Evolutionary conservation across 495 filamentous ascomycete species (phyloP).

Genomic region (Xylaria acuta): DNA sequence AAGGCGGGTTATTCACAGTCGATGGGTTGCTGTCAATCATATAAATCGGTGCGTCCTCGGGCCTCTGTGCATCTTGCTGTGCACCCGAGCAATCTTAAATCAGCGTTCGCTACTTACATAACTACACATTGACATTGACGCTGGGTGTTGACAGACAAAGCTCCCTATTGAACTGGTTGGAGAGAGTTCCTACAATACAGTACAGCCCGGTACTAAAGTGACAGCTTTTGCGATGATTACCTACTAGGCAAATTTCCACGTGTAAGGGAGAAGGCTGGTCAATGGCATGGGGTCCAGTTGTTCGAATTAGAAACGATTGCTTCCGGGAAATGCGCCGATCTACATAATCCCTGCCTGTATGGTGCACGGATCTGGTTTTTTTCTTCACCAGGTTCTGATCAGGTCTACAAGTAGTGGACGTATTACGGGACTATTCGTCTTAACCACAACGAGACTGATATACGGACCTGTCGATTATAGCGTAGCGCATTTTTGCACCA

Average conservation of each 20-base stretch:
- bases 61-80: constrained; percentile 2
- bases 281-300: not conserved
- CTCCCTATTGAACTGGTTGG: not conserved
- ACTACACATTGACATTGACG: not conserved
- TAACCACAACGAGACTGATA: constrained; percentile 2
- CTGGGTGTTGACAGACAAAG: not conserved
- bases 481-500: not conserved
- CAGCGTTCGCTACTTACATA: not conserved
- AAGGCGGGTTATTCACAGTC: not conserved
- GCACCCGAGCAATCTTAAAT: constrained; percentile 21
- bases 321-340: constrained; percentile 45
- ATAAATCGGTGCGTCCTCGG: not conserved
- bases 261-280: not conserved
- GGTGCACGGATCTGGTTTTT: constrained; percentile 10
- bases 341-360: constrained; percentile 39
- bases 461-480: not conserved
- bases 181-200: not conserved
- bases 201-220: not conserved
- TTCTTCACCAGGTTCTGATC: not conserved
- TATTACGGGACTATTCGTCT: not conserved
- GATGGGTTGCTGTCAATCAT: not conserved
- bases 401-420: not conserved
- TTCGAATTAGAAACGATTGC: constrained; percentile 21
- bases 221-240: not conserved
- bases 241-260: constrained; percentile 3